A percentile compares a stretch with the other conserved stretches of the same genome.
phyloP scores from a whole-genome alignment of 768 basidiomycete species.

The Lepiota brunneoincarnata region DNA sequence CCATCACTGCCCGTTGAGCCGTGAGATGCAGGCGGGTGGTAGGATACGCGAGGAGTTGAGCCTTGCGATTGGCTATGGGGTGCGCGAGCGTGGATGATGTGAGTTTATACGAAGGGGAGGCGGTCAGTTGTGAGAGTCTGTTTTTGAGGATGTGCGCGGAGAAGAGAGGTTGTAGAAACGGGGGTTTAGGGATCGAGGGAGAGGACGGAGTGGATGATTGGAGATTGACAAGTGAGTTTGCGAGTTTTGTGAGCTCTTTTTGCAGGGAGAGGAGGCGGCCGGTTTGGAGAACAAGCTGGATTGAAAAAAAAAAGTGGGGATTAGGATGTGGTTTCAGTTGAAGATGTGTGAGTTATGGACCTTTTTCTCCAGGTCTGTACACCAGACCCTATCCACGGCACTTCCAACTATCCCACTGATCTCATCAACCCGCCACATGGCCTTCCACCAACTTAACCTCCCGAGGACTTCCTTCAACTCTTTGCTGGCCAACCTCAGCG shows the following conservation, averaged over 20 bases:
- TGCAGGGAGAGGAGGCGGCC: conserved; percentile 55
- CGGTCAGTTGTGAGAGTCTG: conserved; percentile 47
- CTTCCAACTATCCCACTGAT: conserved; percentile 34
- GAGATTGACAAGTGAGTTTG: conserved; percentile 28
- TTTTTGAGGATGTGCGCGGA: conserved; percentile 60
- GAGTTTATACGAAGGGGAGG: conserved; percentile 45
- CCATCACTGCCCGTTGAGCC: conserved; percentile 56
- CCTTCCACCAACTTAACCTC: conserved; percentile 44
- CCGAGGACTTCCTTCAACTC: conserved; percentile 39
- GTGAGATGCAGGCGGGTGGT: conserved; percentile 60
- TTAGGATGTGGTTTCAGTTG: not conserved
- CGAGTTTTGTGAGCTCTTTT: conserved; percentile 35
- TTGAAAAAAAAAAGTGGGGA: not conserved
- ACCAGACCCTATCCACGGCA: conserved; percentile 40
- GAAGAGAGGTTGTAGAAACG: conserved; percentile 20
- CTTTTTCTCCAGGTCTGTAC: conserved; percentile 47
- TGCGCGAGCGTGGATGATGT: conserved; percentile 41
- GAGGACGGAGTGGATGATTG: not conserved
- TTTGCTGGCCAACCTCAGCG: conserved; percentile 33
- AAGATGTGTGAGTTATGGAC: conserved; percentile 25
- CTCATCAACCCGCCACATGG: conserved; percentile 45
- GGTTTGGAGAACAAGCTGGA: conserved; percentile 63
- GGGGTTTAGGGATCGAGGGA: not conserved
- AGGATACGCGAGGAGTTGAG: conserved; percentile 52
- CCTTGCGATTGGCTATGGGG: conserved; percentile 50